phyloP scores from a whole-genome alignment of 2,329 filamentous ascomycete genomes.

The Botrytis elliptica region DNA sequence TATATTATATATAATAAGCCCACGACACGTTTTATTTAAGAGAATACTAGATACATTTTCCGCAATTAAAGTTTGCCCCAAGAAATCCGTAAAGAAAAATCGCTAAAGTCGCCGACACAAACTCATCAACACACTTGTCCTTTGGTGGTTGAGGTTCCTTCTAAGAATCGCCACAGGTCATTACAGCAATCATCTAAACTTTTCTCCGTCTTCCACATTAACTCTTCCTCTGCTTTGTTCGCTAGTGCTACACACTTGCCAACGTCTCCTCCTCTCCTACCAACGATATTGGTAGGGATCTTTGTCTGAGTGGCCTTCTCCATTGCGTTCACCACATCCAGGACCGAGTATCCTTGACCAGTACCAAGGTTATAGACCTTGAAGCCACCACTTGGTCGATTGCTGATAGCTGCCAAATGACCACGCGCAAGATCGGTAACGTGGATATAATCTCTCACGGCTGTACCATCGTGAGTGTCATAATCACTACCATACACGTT shows the following conservation, averaged over 20 bases:
- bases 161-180: constrained; percentile 32
- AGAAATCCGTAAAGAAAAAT: background rate
- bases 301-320: constrained; percentile 40
- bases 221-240: constrained; percentile 43
- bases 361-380: constrained; percentile 49
- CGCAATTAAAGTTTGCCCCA: background rate
- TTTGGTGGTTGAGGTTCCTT: constrained; percentile 19
- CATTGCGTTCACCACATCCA: constrained; percentile 45
- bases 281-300: constrained; percentile 43
- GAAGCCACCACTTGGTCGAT: constrained; percentile 40
- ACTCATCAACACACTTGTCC: background rate
- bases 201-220: constrained; percentile 44
- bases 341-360: constrained; percentile 47
- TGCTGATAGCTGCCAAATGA: constrained; percentile 57
- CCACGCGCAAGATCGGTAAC: constrained; percentile 63
- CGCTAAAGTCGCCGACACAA: background rate
- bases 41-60: background rate
- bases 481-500: constrained; percentile 64
- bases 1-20: background rate
- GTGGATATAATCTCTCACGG: constrained; percentile 67
- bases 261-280: constrained; percentile 46
- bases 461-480: constrained; percentile 63
- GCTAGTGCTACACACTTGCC: constrained; percentile 46
- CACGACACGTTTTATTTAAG: background rate
- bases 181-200: constrained; percentile 30